Evolutionary conservation across 2,329 filamentous ascomycete genomes (phyloP), one percentile per base, ranked within the genome.

Genomic region (Lachnellula suecica): DNA sequence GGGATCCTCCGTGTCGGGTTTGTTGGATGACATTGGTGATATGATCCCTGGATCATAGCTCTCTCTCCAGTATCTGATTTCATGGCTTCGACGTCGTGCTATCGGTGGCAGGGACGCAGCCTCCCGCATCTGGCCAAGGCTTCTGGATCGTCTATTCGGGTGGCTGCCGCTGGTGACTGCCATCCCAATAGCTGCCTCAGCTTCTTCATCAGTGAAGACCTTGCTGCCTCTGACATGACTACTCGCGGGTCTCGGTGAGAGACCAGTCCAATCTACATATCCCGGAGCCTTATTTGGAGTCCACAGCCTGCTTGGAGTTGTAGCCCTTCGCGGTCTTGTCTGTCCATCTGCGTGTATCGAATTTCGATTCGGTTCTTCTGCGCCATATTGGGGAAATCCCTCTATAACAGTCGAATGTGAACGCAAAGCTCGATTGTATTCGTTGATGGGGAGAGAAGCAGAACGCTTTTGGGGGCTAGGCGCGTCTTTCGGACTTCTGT

Each of bases 1-100:
- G n/a, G 56, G 57, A 6, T 66, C 60, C 17, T 63, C 70, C 2
- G 62, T 63, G 22, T 74, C 71, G n/a, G 72, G 70, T 19, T 67
- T 67, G 40, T 71, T 67, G 2, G 79, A 80, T 4, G 79, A 78
- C 27, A 78, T 67, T 0, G 79, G 79, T 6, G 81, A 83, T 49
- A 77, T 64, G 46, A 78, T 71, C 1, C 73, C 74, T 1, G 74
- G 74, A 42, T 77, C 78, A 57, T 83, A 82, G 56, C 82, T 85
- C 61, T 81, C 78, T 54, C 83, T 75, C 82, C 83, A 85, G 61
- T 82, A 83, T 11, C 80, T 77, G 35, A 85, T 84, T 65, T 87
- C 83, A 50, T 83, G 81, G 62, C 81, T 85, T 25, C 82, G 77
- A 31, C 81, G 76, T 40, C 82, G 75, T 4, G 66, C 52, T 37